Conservation (phyloP, 116 monocot genomes). For the Phalaenopsis hybrid region DNA sequence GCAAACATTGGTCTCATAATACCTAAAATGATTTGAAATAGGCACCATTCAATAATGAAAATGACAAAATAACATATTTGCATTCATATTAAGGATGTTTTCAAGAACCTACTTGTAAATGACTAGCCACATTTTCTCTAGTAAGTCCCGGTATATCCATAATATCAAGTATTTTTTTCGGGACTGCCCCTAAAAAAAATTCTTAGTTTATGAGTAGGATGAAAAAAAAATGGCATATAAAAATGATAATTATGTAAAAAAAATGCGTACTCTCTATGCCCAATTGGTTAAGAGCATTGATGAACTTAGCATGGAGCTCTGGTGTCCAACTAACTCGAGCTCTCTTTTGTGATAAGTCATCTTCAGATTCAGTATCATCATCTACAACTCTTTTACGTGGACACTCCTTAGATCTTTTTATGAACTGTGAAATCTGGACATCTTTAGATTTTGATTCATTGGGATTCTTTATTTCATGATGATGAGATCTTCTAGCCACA, state of each 20-base stretch:
- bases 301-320: constrained; percentile 24
- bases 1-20: not conserved
- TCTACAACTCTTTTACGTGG: constrained; percentile 5
- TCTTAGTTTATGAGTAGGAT: not conserved
- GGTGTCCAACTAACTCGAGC: constrained; percentile 11
- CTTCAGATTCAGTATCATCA: constrained; percentile 2
- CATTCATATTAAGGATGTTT: not conserved
- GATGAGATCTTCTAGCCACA: not conserved
- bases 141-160: constrained; percentile 20
- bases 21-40: not conserved
- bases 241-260: not conserved
- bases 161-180: constrained; percentile 23
- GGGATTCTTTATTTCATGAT: not conserved
- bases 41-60: not conserved
- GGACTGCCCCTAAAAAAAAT: constrained; percentile 17
- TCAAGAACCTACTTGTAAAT: constrained; percentile 24
- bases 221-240: not conserved
- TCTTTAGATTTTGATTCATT: not conserved
- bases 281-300: constrained; percentile 21
- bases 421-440: not conserved
- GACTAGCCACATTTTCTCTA: constrained; percentile 27
- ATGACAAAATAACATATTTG: not conserved
- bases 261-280: constrained; percentile 23
- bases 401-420: not conserved
- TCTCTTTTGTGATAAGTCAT: constrained; percentile 6